Base-by-base conservation (phyloP, 2,329 filamentous ascomycete genomes). In the Diaporthe longicolla region DNA sequence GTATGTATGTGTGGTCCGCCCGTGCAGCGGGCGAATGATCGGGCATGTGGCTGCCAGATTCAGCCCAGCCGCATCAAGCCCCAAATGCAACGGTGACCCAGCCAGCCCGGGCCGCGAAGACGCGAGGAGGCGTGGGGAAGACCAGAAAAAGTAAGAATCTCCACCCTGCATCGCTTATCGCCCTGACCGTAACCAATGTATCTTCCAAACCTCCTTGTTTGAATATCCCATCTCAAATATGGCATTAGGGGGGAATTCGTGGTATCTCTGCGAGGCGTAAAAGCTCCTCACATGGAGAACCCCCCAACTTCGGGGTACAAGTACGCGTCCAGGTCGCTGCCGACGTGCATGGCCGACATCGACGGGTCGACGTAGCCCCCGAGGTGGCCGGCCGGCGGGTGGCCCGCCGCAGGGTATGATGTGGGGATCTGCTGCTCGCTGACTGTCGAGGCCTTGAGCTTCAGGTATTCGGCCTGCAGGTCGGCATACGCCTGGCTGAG, bases 401-500 rank as follows among this genome's bases (percentile, higher is more conserved):
- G 72, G 11, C 57, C 75, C 19, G 71, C 70, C 24, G 73, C 52
- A 52, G 68, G 19, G 58, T 70, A 77, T 11, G 76, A 69, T 37
- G 73, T 72, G 50, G 75, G 68, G 24, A 65, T 61, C 37, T 76
- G 76, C 40, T 32, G 70, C 63, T 78, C 77, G 24, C 75, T 78
- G 45, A 78, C 77, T 73, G 81, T 80, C 35, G 81, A 79, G 57
- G 76, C 77, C 76, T 83, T 84, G 73, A 87, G 82, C 71, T 82
- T 82, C 71, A 84, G 74, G 78, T 85, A 85, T 76, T 87, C 85
- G 68, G 81, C 77, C 65, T 89, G 87, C 29, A 90, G 83, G n/a
- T 81, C 79, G 37, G 84, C 81, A 78, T 91, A 90, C 6, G 89
- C 89, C 69, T 86, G 84, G 75, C 86, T 86, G 70, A 92, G 86